Base-by-base conservation (phyloP, 192 early-diverging fungal genomes). In the Rhizophlyctis rosea region DNA sequence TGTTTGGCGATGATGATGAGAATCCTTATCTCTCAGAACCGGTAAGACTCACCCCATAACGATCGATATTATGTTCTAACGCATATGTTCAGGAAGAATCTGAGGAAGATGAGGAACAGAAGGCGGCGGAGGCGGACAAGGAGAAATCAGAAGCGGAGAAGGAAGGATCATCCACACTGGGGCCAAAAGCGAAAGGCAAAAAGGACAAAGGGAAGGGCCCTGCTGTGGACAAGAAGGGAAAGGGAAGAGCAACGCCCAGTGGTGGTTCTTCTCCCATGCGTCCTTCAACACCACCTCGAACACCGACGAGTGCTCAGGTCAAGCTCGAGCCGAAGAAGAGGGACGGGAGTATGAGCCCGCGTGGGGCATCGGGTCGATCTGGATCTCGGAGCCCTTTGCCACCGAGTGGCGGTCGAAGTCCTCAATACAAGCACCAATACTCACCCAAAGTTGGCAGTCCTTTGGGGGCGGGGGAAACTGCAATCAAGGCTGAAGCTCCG, bases 1-100 rank as follows among this genome's bases (percentile, higher is more conserved):
- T 61, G 3, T 65, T 71, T 33, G 49, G 61, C 47, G 68, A 68
- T 16, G 75, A 72, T 32, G 75, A 76, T 18, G 71, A 69, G 14
- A 77, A 77, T 49, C 62, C 69, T 31, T 77, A 73, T 53, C 59
- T 63, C 29, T 68, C 65, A 33, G 64, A 73, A 3, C 62, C 49
- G 34, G 61, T 69, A 34, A 33, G 54, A n/a, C 51, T 23, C 3
- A 4, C 7, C 21, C 52, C 24, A 25, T 21, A 24, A 34, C 35
- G 5, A 34, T 44, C 39, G 4, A n/a, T n/a, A n/a, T 47, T 3
- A 16, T 59, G 28, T 28, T 32, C 35, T 18, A 24, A 4, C 31
- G 3, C 25, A 7, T n/a, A 24, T 14, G n/a, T 50, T 44, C 23
- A 9, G 48, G 31, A 9, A 30, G n/a, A 14, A 55, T 16, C 23